Base-by-base conservation (phyloP, 805 yeast species). In the Nakazawaea wyomingensis region DNA sequence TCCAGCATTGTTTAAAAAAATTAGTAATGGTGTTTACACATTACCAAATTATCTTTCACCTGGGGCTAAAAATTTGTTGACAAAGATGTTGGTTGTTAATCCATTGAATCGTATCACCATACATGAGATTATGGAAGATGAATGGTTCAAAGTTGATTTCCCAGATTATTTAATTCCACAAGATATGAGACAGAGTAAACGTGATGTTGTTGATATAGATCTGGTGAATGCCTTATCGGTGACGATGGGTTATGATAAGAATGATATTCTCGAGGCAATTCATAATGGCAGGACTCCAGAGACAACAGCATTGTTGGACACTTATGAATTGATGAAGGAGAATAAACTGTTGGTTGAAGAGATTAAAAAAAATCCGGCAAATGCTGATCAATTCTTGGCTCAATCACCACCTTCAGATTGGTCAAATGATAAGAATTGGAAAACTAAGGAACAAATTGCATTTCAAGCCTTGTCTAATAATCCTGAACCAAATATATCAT, bases 61-160 rank as follows among this genome's bases (percentile, higher is more conserved):
- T 0, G 97, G 96, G 4, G 95, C 97, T 3, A 82, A 87, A 53
- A 78, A 79, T 53, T 64, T 90, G 53, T 74, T 90, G 48, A 84
- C 90, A 30, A 78, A 83, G 58, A 91, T 91, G 97, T 74, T 90
- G 45, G 96, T 90, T 49, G 98, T 91, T 22, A 89, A 90, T 59
- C 97, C 98, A 28, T 70, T 90, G 58, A 88, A 89, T 59, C 79
- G 98, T 67, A 90, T 91, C 48, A 89, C 96, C 10, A 87, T 91
- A 37, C 87, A 81, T 56, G 96, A 87, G 59, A 87, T 91, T 36
- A 80, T 89, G 82, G 84, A 88, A 56, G 96, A 91, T 60, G 90
- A 85, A 50, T 90, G 98, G 98, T 90, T 90, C 65, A 81, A 78
- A 51, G 78, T 77, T 9, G 88, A 78, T 43, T 76, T 91, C 50